Conservation (phyloP, 2,329 filamentous ascomycete species). For the Cytospora chrysosperma region DNA sequence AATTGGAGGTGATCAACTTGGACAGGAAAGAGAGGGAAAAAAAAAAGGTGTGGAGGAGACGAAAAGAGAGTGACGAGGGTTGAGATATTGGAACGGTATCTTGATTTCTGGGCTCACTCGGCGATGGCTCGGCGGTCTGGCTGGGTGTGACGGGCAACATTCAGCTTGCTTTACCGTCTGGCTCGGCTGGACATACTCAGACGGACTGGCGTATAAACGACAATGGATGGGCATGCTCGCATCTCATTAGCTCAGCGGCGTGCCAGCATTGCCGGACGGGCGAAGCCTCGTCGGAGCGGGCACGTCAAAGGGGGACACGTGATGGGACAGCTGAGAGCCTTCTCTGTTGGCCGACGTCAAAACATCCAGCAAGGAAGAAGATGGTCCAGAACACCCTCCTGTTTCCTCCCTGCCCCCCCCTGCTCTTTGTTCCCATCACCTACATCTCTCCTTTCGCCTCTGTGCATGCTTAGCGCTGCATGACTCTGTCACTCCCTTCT, state of each 20-base stretch:
- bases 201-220: background rate
- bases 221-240: background rate
- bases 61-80: background rate
- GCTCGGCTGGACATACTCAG: background rate
- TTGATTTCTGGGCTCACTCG: slow-evolving; percentile 1
- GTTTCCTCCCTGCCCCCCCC: background rate
- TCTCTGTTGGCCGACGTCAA: slow-evolving; percentile 6
- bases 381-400: slow-evolving; percentile 6
- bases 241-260: slow-evolving; percentile 1
- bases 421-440: background rate
- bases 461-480: slow-evolving; percentile 12
- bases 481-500: background rate
- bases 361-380: background rate
- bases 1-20: slow-evolving; percentile 8
- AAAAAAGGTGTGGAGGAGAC: background rate
- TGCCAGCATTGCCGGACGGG: background rate
- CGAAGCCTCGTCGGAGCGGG: slow-evolving; percentile 14
- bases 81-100: background rate
- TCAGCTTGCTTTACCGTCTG: background rate
- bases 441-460: background rate
- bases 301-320: slow-evolving; percentile 11
- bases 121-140: slow-evolving; percentile 11
- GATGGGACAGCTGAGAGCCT: slow-evolving; percentile 6
- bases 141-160: background rate
- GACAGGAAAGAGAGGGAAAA: no score